phyloP scores from a whole-genome alignment of 2,329 filamentous ascomycete species.

The Trichophyton schoenleinii region DNA sequence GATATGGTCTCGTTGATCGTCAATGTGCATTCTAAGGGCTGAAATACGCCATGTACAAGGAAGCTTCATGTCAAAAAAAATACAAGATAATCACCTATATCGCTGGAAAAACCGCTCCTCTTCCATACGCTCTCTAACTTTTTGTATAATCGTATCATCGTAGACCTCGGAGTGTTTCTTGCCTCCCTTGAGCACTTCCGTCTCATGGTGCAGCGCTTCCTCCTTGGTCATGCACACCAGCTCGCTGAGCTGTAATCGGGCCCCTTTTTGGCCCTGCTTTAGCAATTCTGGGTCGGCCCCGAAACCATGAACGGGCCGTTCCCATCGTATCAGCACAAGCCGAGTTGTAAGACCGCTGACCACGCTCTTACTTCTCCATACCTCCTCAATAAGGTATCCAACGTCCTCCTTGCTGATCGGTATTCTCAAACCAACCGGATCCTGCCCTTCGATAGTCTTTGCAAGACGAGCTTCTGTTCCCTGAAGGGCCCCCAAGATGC shows the following conservation, averaged over 20 bases:
- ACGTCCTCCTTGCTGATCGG: conserved; percentile 70
- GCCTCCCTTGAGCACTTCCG: conserved; percentile 58
- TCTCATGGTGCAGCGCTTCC: conserved; percentile 68
- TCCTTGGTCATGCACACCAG: conserved; percentile 90
- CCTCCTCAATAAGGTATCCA: conserved; percentile 78
- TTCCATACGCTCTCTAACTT: conserved; percentile 52
- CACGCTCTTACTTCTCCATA: conserved; percentile 70
- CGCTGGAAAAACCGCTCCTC: conserved; percentile 50
- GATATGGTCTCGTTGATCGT: background rate
- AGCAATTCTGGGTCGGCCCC: conserved; percentile 49
- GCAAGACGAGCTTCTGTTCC: conserved; percentile 66
- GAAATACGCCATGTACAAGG: background rate
- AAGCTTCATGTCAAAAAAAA: background rate
- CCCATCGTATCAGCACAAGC: conserved; percentile 70
- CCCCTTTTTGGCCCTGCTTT: conserved; percentile 59
- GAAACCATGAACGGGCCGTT: conserved; percentile 48
- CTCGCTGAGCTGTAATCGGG: conserved; percentile 55
- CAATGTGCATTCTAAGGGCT: background rate
- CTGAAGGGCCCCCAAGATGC: conserved; percentile 63
- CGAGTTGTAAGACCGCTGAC: conserved; percentile 71
- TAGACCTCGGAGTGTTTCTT: conserved; percentile 63
- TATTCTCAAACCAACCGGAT: conserved; percentile 60
- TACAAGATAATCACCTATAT: conserved; percentile 25
- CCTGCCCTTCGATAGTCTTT: conserved; percentile 37
- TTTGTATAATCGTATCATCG: conserved; percentile 50